Evolutionary conservation across 1,284 basidiomycete species (phyloP), one percentile per base, ranked within the genome.

Genomic region (Volvariella volvacea): DNA sequence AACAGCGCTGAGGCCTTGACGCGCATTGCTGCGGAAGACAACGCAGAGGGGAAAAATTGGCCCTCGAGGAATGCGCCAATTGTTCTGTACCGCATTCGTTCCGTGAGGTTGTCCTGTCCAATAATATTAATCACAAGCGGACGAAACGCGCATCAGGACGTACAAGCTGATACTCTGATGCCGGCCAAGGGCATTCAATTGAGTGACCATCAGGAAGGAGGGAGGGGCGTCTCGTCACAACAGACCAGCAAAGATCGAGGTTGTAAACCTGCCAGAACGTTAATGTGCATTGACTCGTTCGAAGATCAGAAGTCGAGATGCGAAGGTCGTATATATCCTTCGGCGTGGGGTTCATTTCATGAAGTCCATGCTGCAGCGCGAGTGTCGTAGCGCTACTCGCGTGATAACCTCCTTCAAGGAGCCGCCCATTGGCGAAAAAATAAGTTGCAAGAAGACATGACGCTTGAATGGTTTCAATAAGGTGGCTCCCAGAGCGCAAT

Each of bases 1-100:
- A 83, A 83, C 17, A 89, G 68, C 12, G 82, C 74, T n/a, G 85
- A 79, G 8, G 83, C 83, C 62, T 88, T 88, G 39, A 74, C 80
- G 50, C 82, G 78, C 47, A 85, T 61, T 4, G 83, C 80, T 22
- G 68, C 63, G 30, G 71, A 69, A 4, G 82, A 80, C 58, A 81
- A 85, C 16, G 80, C 75, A 41, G 68, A 71, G 30, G 67, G 64
- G 4, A 74, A 68, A 30, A 75, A 63, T 44, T 76, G 74, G 30
- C 73, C 79, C 46, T 76, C 68, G 45, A 86, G 70, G 62, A 86
- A 86, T 34, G 73, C 65, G 45, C 70, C 71, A 44, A 78, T 71
- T 8, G 80, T 83, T 33, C 78, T 75, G 46, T 74, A 72, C 39
- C 74, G 68, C 42, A 64, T 61, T 36, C 68, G 59, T 38, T 67